A percentile compares a stretch with the other conserved stretches of the same genome.
These are phyloP conservation scores for Prillingera fragicola DNA, from an alignment of 1,284 basidiomycete genomes.

Conservation along the genomic window DNA sequence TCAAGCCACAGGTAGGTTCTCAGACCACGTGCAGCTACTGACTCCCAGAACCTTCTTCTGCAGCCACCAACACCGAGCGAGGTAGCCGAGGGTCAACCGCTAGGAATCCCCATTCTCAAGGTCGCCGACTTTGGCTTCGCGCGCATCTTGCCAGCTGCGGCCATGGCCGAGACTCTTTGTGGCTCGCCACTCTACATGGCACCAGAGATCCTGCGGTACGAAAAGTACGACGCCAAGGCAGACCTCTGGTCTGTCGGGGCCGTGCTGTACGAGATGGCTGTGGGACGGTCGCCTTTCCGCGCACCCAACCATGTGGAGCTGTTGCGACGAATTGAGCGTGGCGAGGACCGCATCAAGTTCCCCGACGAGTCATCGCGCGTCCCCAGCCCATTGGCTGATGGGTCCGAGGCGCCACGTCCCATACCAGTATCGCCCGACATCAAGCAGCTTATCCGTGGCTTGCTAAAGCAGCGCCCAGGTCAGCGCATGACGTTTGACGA, in stretches of 20 bases:
- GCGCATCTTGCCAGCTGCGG: constrained; percentile 78
- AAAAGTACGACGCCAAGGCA: constrained; percentile 97
- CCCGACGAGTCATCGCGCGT: constrained; percentile 70
- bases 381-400: constrained; percentile 30
- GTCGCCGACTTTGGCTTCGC: constrained; percentile 99
- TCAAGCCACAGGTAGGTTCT: constrained; percentile 78
- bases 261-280: constrained; percentile 91
- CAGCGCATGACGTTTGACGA: constrained; percentile 87
- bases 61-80: constrained; percentile 76
- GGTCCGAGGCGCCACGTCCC: constrained; percentile 13
- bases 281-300: constrained; percentile 88
- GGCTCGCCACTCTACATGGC: constrained; percentile 99
- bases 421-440: constrained; percentile 70
- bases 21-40: constrained; percentile 2
- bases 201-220: constrained; percentile 92
- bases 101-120: constrained; percentile 89
- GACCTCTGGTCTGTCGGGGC: constrained; percentile 98
- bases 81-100: constrained; percentile 74
- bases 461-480: constrained; percentile 77
- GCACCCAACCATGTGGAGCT: constrained; percentile 95
- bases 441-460: constrained; percentile 75
- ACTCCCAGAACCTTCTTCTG: constrained; percentile 72
- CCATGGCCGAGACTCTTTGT: constrained; percentile 95
- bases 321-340: constrained; percentile 84
- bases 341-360: constrained; percentile 70